A percentile compares a stretch with the other conserved stretches of the same genome.
Evolutionary conservation across 192 early-diverging fungal species (phyloP).

Genomic region (Coemansia sp.): DNA sequence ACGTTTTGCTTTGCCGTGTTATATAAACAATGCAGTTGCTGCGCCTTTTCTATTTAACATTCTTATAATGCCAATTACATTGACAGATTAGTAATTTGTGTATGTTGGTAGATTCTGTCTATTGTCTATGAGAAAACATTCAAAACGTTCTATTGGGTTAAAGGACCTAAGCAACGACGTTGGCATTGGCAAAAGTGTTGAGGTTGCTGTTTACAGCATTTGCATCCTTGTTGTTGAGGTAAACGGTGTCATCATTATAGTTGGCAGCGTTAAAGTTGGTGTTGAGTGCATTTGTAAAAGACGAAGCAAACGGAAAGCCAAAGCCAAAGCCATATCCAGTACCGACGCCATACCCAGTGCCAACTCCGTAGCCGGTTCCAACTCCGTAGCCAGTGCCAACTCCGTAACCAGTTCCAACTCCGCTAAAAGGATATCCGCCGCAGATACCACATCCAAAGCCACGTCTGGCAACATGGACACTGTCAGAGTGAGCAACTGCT

Average conservation of each 20-base stretch:
- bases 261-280: conserved; percentile 12
- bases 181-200: conserved; percentile 76
- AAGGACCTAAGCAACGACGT: no score
- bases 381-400: not conserved
- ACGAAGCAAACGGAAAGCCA: conserved; percentile 15
- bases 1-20: not conserved
- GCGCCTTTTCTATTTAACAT: not conserved
- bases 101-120: no score
- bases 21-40: not conserved
- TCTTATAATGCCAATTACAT: no score
- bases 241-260: conserved; percentile 22
- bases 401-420: not conserved
- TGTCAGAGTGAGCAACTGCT: not conserved
- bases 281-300: conserved; percentile 15
- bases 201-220: conserved; percentile 12
- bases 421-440: not conserved
- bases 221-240: conserved; percentile 16
- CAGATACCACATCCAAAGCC: not conserved
- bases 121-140: no score
- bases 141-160: no score
- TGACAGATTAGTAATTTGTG: no score
- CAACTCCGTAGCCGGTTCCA: not conserved
- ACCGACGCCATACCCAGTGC: not conserved
- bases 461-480: not conserved
- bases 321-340: conserved; percentile 4